phyloP scores from a whole-genome alignment of 2,329 filamentous ascomycete genomes.

The Apiospora rasikravindrae region DNA sequence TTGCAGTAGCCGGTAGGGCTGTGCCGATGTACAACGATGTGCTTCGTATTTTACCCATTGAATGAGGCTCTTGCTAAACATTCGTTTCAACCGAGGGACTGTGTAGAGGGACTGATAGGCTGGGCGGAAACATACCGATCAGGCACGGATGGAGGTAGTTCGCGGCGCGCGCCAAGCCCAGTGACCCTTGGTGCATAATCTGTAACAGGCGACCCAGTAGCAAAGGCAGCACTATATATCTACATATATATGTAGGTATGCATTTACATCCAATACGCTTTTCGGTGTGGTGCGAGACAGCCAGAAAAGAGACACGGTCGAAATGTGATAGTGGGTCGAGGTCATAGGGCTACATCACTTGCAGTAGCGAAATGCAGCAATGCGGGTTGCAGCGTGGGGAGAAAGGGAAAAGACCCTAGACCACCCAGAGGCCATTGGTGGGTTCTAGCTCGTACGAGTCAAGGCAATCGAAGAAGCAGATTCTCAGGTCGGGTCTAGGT shows the following conservation, averaged over 20 bases:
- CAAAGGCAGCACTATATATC: background rate
- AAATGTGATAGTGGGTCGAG: background rate
- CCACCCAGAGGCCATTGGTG: background rate
- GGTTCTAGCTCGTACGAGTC: background rate
- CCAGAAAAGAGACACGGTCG: background rate
- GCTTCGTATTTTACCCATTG: background rate
- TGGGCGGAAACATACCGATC: background rate
- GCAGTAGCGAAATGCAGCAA: slow-evolving; percentile 14
- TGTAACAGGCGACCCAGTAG: background rate
- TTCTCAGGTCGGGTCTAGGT: background rate
- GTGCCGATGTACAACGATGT: background rate
- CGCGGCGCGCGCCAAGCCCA: slow-evolving; percentile 3
- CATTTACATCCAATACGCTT: background rate
- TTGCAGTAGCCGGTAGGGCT: background rate
- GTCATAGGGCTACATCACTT: slow-evolving; percentile 4
- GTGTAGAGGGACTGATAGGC: background rate
- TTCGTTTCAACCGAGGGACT: background rate
- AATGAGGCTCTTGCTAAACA: background rate
- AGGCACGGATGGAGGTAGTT: background rate
- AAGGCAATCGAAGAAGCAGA: background rate
- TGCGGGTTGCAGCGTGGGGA: slow-evolving; percentile 6
- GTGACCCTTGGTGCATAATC: background rate
- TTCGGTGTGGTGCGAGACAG: background rate
- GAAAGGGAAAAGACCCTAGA: background rate
- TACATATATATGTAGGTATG: background rate